These are phyloP conservation scores for Euphrasia confusa DNA, from an alignment of 257 asterid genomes.

Conservation along the genomic window DNA sequence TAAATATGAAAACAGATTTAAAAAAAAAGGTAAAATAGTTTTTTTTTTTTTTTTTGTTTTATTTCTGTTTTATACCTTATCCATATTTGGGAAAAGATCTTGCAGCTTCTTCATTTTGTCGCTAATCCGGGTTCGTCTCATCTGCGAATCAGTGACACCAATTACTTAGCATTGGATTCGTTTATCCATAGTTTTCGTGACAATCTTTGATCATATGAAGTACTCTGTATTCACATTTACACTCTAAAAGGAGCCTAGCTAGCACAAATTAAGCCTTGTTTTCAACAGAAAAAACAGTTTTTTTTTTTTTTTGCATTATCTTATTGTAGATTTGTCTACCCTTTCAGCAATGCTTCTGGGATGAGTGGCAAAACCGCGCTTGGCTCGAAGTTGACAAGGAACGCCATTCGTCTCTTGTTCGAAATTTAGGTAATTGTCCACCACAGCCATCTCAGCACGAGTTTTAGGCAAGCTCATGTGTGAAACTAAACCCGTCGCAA, in stretches of 20 bases:
- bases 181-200: background rate
- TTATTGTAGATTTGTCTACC: conserved; percentile 34
- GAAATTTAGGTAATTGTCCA: conserved; percentile 63
- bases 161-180: background rate
- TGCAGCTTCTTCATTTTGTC: conserved; percentile 88
- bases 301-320: no score
- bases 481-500: conserved; percentile 44
- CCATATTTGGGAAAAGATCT: conserved; percentile 87
- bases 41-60: no score
- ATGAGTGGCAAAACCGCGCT: conserved; percentile 89
- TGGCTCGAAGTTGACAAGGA: conserved; percentile 83
- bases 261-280: no score
- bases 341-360: conserved; percentile 95
- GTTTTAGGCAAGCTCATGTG: conserved; percentile 86
- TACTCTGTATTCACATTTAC: background rate
- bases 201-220: background rate
- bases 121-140: conserved; percentile 76
- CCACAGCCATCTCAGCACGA: conserved; percentile 44
- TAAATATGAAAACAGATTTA: conserved; percentile 1
- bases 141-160: conserved; percentile 31
- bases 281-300: no score
- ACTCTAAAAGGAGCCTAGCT: no score
- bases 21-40: background rate
- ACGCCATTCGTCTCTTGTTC: conserved; percentile 47
- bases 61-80: conserved; percentile 47